Evolutionary conservation across 257 asterid genomes (phyloP).

Genomic region (Nicotiana attenuata): DNA sequence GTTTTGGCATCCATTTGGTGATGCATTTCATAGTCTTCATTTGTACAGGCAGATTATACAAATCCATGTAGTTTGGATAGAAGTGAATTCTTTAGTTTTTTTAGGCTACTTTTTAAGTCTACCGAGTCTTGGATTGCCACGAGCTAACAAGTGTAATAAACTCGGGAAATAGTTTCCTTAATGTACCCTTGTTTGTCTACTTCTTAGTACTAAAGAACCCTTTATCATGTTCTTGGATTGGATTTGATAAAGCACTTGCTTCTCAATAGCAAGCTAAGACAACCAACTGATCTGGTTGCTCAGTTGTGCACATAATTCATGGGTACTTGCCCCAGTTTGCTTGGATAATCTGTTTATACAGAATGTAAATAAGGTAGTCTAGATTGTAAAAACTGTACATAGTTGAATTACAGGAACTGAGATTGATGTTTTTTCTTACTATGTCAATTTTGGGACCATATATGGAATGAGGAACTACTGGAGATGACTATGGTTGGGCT

Average conservation of each 20-base stretch:
- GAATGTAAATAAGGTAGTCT: no score
- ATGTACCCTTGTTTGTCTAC: background rate
- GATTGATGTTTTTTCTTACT: background rate
- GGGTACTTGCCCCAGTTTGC: background rate
- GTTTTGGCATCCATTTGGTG: constrained; percentile 15
- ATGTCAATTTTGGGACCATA: background rate
- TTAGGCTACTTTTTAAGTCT: background rate
- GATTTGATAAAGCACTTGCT: background rate
- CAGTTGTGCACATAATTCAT: background rate
- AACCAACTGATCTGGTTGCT: no score
- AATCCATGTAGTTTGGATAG: constrained; percentile 13
- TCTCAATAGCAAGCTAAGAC: background rate
- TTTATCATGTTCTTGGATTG: background rate
- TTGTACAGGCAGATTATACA: constrained; percentile 44
- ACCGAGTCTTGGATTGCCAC: background rate
- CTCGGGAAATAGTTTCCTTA: background rate
- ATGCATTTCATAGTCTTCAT: constrained; percentile 30
- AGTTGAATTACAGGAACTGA: background rate
- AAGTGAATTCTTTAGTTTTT: constrained; percentile 1
- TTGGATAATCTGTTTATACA: no score
- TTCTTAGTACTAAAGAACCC: background rate
- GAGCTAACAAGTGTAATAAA: background rate
- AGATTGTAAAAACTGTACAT: no score
- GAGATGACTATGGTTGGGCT: background rate
- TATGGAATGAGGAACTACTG: background rate